phyloP scores from a whole-genome alignment of 331 rosid species.

The Cydonia oblonga region DNA sequence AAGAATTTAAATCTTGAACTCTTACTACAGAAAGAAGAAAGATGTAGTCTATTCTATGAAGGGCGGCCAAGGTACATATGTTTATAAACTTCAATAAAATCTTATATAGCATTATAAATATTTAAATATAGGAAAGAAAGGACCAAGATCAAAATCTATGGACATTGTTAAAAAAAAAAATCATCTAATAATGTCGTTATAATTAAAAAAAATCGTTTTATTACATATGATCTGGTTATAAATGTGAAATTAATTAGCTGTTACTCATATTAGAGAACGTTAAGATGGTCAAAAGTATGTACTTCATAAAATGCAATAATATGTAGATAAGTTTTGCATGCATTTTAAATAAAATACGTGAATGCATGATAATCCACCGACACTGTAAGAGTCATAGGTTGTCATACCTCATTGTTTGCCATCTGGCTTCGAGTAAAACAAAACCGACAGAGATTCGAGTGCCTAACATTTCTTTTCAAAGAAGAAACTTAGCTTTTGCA shows the following conservation, averaged over 20 bases:
- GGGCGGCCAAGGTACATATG: not conserved
- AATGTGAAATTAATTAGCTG: not conserved
- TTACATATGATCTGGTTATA: not conserved
- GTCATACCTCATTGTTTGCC: too few species aligned
- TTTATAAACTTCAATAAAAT: not conserved
- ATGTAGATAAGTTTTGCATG: not conserved
- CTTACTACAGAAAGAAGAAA: not conserved
- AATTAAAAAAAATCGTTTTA: too few species aligned
- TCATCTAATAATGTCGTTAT: not conserved
- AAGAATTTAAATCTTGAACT: not conserved
- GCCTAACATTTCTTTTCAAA: too few species aligned
- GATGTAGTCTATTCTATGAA: not conserved
- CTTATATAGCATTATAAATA: not conserved
- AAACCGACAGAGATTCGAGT: too few species aligned
- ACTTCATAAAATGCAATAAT: not conserved
- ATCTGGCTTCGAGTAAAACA: too few species aligned
- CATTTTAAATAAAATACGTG: too few species aligned
- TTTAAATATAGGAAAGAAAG: not conserved
- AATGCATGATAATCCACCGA: not conserved
- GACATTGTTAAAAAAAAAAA: not conserved
- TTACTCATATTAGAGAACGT: not conserved
- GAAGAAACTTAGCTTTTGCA: too few species aligned
- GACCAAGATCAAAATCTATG: not conserved
- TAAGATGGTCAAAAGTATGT: too few species aligned
- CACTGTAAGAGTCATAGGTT: too few species aligned